Base-by-base conservation (phyloP, 148 eudicot genomes). In the Camellia japonica region DNA sequence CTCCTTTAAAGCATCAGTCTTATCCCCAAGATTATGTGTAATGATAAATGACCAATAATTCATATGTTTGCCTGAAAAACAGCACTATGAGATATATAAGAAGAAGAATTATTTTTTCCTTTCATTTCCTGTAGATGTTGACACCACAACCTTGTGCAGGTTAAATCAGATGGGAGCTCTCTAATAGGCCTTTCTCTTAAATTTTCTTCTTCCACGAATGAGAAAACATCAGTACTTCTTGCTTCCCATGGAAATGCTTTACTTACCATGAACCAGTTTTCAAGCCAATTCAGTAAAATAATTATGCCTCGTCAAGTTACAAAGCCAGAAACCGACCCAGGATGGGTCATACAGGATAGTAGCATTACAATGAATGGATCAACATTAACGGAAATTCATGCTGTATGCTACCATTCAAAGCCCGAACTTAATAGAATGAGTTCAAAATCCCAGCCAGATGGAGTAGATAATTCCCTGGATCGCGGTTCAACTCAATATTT, bases 131-230 rank as follows among this genome's bases (percentile, higher is more conserved):
- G 13, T 61, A 3, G 6, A 54, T 72, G 41, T 46, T 14, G 23
- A 44, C 61, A 64, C 7, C 9, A 46, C 14, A 41, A 20, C 76
- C 19, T 46, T 82, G 42, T 80, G 83, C 93, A 96, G 99, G 91
- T 91, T 60, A 90, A 90, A 75, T 90, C 91, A 58, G 89, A 85
- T 68, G 97, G 88, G 78, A 82, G 76, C 71, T 93, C 99, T 81
- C 78, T 84, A 73, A 73, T 96, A 52, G 99, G 98, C 76, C 90
- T 96, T 68, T 85, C 84, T 54, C 91, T 96, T 62, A 83, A 87
- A 64, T 82, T 93, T 6, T 80, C 87, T 79, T 87, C 97, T 20
- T 4, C 54, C 3, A 54, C 68, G 15, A 75, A 82, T 2, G 87
- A 85, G 82, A 84, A 73, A 42, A 80, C n/a, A 72, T 86, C 89